Base-by-base conservation (phyloP, 768 basidiomycete genomes). In the Gloeostereum incarnatum region DNA sequence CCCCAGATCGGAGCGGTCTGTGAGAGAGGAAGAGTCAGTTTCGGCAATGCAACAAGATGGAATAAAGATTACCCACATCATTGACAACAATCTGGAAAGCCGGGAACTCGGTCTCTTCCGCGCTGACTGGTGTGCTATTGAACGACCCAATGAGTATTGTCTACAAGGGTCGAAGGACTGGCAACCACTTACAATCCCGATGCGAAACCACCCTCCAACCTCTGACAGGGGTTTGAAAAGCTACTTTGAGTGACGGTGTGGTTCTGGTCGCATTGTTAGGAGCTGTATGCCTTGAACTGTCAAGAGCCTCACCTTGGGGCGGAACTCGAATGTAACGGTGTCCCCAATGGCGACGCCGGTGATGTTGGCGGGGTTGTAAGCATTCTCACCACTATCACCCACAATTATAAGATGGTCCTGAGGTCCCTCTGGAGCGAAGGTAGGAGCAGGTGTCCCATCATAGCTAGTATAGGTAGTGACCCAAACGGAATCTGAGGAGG, bases 1-100 rank as follows among this genome's bases (percentile, higher is more conserved):
- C 56, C 68, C 76, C 72, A 78, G 46, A 78, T 62, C 2, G 73
- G 75, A 10, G 55, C 49, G 11, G 70, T 71, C 71, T 73, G 38
- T n/a, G n/a, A n/a, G n/a, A n/a, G 5, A 35, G 43, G 25, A 35
- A 22, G 33, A 24, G 41, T 8, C 42, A 32, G 24, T 25, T n/a
- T n/a, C 29, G 13, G 14, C 39, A 36, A n/a, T 35, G 23, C n/a
- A n/a, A n/a, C n/a, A 31, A 35, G 6, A n/a, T 34, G 20, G 19
- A 16, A 5, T 30, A n/a, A n/a, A 20, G 1, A 23, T 14, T 11
- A 58, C 61, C n/a, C 49, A 68, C 66, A 52, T 78, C 66, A 53
- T 78, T 78, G 42, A 78, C 57, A 23, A 59, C 60, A 40, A 80
- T 54, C 6, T 63, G 67, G 51, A 57, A 78, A 1, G 66, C 69